phyloP scores from a whole-genome alignment of 202 grass and related monocot genomes.

The Setaria italica region DNA sequence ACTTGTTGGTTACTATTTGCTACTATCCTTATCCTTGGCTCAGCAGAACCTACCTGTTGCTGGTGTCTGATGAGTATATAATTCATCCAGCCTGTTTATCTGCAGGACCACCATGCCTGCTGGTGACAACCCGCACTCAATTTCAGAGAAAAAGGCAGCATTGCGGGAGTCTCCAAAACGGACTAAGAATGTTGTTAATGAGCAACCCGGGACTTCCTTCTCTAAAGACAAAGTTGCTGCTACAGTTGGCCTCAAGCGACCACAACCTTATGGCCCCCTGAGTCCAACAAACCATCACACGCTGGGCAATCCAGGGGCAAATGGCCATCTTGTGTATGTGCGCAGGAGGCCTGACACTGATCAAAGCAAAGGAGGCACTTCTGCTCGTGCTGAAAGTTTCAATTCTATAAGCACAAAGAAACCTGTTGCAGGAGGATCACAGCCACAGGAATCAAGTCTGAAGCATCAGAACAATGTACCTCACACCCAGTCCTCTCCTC shows the following conservation, averaged over 20 bases:
- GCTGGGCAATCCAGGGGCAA: conserved; percentile 49
- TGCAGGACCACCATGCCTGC: conserved; percentile 51
- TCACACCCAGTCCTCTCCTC: conserved; percentile 28
- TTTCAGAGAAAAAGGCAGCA: conserved; percentile 77
- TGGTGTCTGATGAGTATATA: conserved; percentile 34
- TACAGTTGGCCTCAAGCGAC: conserved; percentile 63
- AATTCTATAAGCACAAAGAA: conserved; percentile 52
- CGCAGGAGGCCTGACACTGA: conserved; percentile 82
- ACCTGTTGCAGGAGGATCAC: neutral
- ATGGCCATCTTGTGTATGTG: conserved; percentile 82
- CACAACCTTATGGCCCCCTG: conserved; percentile 47
- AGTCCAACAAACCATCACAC: conserved; percentile 54
- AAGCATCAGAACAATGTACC: conserved; percentile 39
- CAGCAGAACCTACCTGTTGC: neutral
- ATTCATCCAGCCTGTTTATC: conserved; percentile 39
- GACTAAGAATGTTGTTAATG: conserved; percentile 44
- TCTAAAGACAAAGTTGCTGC: conserved; percentile 57
- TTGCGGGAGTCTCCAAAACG: conserved; percentile 68
- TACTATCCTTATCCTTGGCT: neutral
- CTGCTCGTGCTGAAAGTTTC: conserved; percentile 31
- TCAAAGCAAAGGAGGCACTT: conserved; percentile 65
- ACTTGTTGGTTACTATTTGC: neutral
- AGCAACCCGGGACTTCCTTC: conserved; percentile 42
- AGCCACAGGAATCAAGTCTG: conserved; percentile 33
- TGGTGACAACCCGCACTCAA: conserved; percentile 59